Evolutionary conservation across 768 basidiomycete species (phyloP).

Genomic region (Russula sp.): DNA sequence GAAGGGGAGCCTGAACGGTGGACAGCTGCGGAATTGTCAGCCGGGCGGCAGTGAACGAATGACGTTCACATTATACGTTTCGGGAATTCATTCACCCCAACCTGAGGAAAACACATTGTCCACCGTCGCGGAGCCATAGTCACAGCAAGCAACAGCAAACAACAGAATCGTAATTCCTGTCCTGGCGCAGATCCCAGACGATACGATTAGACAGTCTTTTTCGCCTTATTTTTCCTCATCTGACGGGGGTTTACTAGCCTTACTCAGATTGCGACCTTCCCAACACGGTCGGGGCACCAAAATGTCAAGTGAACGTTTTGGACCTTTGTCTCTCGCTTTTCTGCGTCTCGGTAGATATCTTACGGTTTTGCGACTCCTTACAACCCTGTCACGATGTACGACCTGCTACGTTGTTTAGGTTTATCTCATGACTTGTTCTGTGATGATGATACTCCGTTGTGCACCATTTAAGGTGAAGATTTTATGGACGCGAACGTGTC

Average conservation of each 20-base stretch:
- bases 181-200: too few species aligned
- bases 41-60: too few species aligned
- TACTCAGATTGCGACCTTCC: background rate
- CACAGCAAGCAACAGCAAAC: too few species aligned
- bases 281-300: background rate
- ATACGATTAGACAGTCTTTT: slow-evolving; percentile 40
- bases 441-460: slow-evolving; percentile 10
- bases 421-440: slow-evolving; percentile 14
- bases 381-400: slow-evolving; percentile 25
- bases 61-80: too few species aligned
- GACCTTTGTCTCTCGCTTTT: slow-evolving; percentile 28
- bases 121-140: too few species aligned
- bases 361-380: slow-evolving; percentile 25
- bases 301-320: background rate
- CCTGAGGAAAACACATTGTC: too few species aligned
- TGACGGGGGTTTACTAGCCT: slow-evolving; percentile 30
- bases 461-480: slow-evolving; percentile 8
- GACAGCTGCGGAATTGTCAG: too few species aligned
- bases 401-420: slow-evolving; percentile 18
- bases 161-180: too few species aligned
- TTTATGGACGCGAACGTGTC: background rate
- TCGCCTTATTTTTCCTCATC: background rate
- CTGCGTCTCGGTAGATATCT: slow-evolving; percentile 24
- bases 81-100: too few species aligned
- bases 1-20: too few species aligned